Evolutionary conservation across 2,329 filamentous ascomycete species (phyloP).

Genomic region (Colletotrichum lentis): DNA sequence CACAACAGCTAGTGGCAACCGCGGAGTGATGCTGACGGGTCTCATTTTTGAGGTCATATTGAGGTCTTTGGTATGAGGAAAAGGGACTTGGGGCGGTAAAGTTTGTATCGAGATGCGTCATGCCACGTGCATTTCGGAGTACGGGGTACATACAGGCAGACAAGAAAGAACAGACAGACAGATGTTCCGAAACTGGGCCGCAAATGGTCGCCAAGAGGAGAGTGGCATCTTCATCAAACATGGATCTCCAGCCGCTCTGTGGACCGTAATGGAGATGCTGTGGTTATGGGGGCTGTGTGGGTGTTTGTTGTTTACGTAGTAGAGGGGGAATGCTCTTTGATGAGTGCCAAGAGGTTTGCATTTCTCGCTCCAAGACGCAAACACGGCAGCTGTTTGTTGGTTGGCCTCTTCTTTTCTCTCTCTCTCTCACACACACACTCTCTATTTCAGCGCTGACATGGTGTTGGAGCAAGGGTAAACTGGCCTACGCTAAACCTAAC

Average conservation of each 20-base stretch:
- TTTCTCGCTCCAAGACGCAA: neutral
- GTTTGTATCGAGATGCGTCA: no score
- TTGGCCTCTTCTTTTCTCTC: neutral
- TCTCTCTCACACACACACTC: no score
- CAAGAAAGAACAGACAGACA: no score
- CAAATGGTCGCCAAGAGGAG: neutral
- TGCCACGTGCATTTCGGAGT: neutral
- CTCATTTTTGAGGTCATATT: neutral
- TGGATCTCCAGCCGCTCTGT: no score
- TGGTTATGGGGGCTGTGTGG: neutral
- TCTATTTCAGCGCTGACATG: neutral
- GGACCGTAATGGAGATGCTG: no score
- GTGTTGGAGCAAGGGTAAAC: slow-evolving; percentile 4
- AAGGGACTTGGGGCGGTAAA: no score
- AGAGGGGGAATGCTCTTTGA: neutral
- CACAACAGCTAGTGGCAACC: neutral
- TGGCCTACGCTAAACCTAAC: neutral
- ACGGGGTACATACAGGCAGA: no score
- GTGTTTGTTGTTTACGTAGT: neutral
- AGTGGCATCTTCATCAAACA: neutral
- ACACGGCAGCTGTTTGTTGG: neutral
- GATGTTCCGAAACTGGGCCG: neutral
- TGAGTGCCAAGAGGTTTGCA: slow-evolving; percentile 3
- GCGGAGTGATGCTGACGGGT: neutral
- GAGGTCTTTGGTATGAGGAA: neutral